These are phyloP conservation scores for Aspergillus diversus DNA, from an alignment of 495 filamentous ascomycete genomes.

Conservation along the genomic window DNA sequence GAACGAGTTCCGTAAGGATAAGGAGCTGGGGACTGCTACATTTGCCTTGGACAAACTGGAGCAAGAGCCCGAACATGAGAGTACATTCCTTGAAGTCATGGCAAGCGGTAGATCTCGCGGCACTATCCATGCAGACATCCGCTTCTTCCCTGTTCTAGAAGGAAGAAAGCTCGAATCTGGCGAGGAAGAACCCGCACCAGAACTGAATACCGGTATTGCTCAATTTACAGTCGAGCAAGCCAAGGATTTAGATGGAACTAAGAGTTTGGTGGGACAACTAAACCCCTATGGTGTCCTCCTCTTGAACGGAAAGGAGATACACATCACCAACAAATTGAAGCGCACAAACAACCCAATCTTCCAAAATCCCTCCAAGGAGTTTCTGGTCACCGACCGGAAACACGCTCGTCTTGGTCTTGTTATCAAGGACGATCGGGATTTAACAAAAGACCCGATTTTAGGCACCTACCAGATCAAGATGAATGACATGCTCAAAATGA, in stretches of 20 bases:
- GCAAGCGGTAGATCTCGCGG: conserved; percentile 84
- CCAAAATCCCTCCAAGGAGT: conserved; percentile 85
- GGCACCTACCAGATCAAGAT: conserved; percentile 94
- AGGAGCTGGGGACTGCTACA: conserved; percentile 84
- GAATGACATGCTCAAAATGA: conserved; percentile 87
- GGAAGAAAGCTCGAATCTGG: conserved; percentile 73
- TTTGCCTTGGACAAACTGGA: conserved; percentile 85
- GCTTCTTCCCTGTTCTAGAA: conserved; percentile 93
- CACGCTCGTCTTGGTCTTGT: conserved; percentile 83
- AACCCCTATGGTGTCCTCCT: conserved; percentile 88
- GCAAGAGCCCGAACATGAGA: conserved; percentile 75
- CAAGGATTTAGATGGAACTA: conserved; percentile 89
- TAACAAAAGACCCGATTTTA: conserved; percentile 79
- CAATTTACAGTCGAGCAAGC: conserved; percentile 92
- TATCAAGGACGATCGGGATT: conserved; percentile 92
- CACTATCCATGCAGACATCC: conserved; percentile 76
- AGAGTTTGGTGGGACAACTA: conserved; percentile 85
- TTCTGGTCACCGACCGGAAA: conserved; percentile 92
- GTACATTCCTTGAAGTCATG: conserved; percentile 80
- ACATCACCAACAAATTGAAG: conserved; percentile 85
- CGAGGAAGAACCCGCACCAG: conserved; percentile 75
- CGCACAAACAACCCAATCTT: conserved; percentile 96
- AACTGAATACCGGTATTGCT: conserved; percentile 89
- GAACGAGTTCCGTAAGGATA: conserved; percentile 96
- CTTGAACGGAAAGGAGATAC: conserved; percentile 87